Percentiles rank a stretch among this genome's conserved stretches.
Evolutionary conservation across 176 grass and related monocot species (phyloP).

Genomic region (Avena insularis): DNA sequence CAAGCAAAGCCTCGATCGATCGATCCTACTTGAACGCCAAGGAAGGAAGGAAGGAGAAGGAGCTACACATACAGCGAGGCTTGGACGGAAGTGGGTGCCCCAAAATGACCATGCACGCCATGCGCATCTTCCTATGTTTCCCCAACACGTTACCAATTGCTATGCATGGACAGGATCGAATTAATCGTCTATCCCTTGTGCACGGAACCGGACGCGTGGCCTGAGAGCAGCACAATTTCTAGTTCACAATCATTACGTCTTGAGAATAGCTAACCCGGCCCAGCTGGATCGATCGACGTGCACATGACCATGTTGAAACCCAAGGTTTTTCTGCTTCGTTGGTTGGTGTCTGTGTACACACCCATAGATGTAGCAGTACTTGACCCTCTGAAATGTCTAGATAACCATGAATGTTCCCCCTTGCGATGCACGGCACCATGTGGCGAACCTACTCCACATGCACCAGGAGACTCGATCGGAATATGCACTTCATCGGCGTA

Average conservation of each 20-base stretch:
- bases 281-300: not conserved
- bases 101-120: not conserved
- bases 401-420: slow-evolving; percentile 12
- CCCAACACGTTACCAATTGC: not conserved
- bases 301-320: slow-evolving; percentile 17
- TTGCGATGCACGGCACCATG: not conserved
- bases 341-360: not conserved
- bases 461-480: not conserved
- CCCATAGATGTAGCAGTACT: not conserved
- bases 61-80: not conserved
- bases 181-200: too few relatives aligned
- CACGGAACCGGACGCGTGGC: not conserved
- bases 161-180: too few relatives aligned
- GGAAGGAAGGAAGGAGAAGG: slow-evolving; percentile 6
- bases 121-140: not conserved
- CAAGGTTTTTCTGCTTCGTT: not conserved
- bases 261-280: not conserved
- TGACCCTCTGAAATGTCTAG: not conserved
- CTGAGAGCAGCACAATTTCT: not conserved
- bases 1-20: slow-evolving; percentile 43
- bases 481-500: not conserved
- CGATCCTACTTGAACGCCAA: slow-evolving; percentile 34
- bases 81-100: slow-evolving; percentile 1
- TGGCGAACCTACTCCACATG: not conserved
- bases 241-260: not conserved